phyloP scores from a whole-genome alignment of 2,329 filamentous ascomycete species.

The Seiridium unicorne region DNA sequence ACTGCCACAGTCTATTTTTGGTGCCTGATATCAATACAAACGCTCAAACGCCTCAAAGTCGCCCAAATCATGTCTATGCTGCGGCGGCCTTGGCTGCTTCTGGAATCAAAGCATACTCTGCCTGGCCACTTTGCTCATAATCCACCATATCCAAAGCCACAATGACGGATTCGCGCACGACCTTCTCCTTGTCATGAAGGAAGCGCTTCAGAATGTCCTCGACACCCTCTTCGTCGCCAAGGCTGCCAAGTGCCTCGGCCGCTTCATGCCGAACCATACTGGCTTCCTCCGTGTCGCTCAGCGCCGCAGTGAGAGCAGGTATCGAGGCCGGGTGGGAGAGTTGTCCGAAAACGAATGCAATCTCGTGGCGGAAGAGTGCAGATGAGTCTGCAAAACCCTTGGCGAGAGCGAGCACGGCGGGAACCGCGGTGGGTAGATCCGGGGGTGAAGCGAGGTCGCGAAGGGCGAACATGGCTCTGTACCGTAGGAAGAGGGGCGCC shows the following conservation, averaged over 20 bases:
- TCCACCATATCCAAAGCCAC: conserved; percentile 98
- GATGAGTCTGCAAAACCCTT: conserved; percentile 83
- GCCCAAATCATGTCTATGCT: conserved; percentile 22
- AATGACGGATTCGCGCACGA: conserved; percentile 91
- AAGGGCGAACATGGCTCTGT: conserved; percentile 96
- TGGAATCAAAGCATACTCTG: conserved; percentile 90
- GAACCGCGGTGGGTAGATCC: conserved; percentile 81
- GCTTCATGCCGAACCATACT: conserved; percentile 99
- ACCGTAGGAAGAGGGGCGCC: conserved; percentile 83
- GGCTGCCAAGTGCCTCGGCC: conserved; percentile 89
- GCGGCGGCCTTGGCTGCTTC: conserved; percentile 47
- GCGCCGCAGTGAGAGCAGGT: conserved; percentile 74
- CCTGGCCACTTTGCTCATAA: conserved; percentile 84
- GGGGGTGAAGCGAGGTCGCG: conserved; percentile 93
- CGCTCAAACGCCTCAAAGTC: conserved; percentile 2
- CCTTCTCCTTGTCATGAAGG: conserved; percentile 84
- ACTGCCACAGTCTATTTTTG: conserved; percentile 12
- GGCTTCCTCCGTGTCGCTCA: conserved; percentile 77
- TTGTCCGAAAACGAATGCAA: conserved; percentile 97
- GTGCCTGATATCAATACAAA: conserved; percentile 9
- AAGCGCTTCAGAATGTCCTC: conserved; percentile 82
- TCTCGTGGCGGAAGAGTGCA: conserved; percentile 93
- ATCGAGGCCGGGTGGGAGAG: conserved; percentile 96
- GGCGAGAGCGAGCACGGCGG: conserved; percentile 83
- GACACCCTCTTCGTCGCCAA: conserved; percentile 91